Conservation (phyloP, 2,329 filamentous ascomycete species). For the Diplocarpon rosae region DNA sequence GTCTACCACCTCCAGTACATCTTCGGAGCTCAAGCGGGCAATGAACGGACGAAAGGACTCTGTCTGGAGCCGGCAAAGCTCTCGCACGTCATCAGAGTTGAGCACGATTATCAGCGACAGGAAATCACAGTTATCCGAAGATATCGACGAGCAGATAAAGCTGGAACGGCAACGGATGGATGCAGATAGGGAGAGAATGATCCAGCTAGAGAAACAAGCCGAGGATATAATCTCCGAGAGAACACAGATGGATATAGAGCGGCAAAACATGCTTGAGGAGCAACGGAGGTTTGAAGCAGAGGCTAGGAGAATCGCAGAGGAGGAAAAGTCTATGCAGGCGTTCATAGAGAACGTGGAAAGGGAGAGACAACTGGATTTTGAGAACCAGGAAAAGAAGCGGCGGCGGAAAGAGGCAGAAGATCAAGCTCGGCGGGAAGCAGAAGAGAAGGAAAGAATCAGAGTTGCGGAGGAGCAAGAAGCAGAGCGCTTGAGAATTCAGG, state of each 20-base stretch:
- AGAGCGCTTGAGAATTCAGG: not conserved
- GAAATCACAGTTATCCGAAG: not conserved
- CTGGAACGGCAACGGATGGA: not conserved
- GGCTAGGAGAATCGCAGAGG: slow-evolving; percentile 4
- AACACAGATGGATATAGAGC: slow-evolving; percentile 5
- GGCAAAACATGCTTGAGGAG: slow-evolving; percentile 1
- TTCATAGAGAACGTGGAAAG: slow-evolving; percentile 4
- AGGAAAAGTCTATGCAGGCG: slow-evolving; percentile 1
- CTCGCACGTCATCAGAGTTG: not conserved
- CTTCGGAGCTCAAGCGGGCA: not conserved
- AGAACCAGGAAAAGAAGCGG: slow-evolving; percentile 4
- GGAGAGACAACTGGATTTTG: not conserved
- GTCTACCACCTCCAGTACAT: not conserved
- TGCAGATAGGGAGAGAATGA: slow-evolving; percentile 1
- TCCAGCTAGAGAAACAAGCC: slow-evolving; percentile 3
- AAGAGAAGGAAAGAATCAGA: not conserved
- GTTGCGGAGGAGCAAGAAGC: slow-evolving; percentile 3
- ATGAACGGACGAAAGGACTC: not conserved
- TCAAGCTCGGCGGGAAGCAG: not conserved
- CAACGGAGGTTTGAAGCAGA: slow-evolving; percentile 1
- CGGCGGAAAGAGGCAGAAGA: slow-evolving; percentile 3
- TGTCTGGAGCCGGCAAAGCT: slow-evolving; percentile 2
- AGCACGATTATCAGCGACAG: slow-evolving; percentile 1
- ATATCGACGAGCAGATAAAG: not conserved
- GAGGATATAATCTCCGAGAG: slow-evolving; percentile 1